Evolutionary conservation across 1,284 basidiomycete species (phyloP).

Genomic region (Schizopora paradoxa): DNA sequence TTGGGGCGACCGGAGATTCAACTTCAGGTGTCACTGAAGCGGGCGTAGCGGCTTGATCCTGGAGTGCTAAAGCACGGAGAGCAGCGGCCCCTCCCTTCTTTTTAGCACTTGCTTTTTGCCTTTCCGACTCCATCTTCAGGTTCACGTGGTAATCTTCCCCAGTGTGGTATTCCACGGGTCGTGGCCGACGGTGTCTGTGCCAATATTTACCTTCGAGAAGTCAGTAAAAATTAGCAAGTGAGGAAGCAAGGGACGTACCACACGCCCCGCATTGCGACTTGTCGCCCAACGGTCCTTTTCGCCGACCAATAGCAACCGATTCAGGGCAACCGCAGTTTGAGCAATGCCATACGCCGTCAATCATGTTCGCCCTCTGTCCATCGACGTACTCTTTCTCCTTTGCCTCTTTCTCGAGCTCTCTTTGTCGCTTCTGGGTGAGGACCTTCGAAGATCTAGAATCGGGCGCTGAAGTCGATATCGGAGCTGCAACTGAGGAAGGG

Average conservation of each 20-base stretch:
- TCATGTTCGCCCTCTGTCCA: slow-evolving; percentile 74
- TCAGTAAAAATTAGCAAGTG: slow-evolving; percentile 13
- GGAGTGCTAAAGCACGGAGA: slow-evolving; percentile 33
- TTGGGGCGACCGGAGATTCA: slow-evolving; percentile 48
- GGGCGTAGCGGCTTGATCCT: slow-evolving; percentile 10
- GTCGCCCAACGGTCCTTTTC: slow-evolving; percentile 86
- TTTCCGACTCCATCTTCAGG: slow-evolving; percentile 50
- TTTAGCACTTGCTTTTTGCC: slow-evolving; percentile 42
- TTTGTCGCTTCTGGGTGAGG: slow-evolving; percentile 54
- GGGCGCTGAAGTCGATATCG: slow-evolving; percentile 34
- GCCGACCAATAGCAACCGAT: slow-evolving; percentile 72
- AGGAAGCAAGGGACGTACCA: slow-evolving; percentile 48
- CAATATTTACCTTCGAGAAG: slow-evolving; percentile 68
- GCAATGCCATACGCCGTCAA: slow-evolving; percentile 88
- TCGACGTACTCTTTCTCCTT: slow-evolving; percentile 78
- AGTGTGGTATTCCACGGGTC: slow-evolving; percentile 71
- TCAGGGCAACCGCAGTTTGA: slow-evolving; percentile 89
- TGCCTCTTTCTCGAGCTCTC: slow-evolving; percentile 72
- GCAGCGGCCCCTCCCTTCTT: slow-evolving; percentile 51
- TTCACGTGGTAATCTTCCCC: slow-evolving; percentile 65
- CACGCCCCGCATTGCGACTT: slow-evolving; percentile 90
- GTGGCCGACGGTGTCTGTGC: slow-evolving; percentile 75
- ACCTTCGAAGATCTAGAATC: slow-evolving; percentile 42
- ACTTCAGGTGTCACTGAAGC: slow-evolving; percentile 28
- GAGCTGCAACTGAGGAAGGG: slow-evolving; percentile 18